Conservation (phyloP, 2,329 filamentous ascomycete species). For the Beauveria sp. region DNA sequence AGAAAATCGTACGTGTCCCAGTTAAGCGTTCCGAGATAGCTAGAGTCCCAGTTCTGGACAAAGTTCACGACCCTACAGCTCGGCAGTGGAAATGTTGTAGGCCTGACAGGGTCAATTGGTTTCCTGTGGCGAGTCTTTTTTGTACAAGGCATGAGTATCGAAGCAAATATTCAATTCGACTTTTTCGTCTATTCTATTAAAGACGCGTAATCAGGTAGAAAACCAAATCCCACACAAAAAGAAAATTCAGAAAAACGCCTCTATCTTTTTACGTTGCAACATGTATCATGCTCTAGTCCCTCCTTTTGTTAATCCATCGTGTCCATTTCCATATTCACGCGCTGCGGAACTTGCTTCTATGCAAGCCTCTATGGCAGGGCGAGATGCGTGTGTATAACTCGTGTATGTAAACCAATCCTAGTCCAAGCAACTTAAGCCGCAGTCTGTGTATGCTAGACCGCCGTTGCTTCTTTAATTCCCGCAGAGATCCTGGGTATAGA, state of each 20-base stretch:
- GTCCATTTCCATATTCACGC: background rate
- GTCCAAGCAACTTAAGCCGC: background rate
- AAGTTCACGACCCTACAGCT: no score
- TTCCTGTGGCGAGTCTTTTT: no score
- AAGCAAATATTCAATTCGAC: constrained; percentile 3
- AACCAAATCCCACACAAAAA: background rate
- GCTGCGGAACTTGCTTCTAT: background rate
- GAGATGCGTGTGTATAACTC: background rate
- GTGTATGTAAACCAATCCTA: background rate
- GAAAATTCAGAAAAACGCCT: background rate
- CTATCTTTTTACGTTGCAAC: background rate
- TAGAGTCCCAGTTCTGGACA: no score
- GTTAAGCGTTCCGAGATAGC: no score
- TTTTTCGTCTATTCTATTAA: background rate
- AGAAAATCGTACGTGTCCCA: no score
- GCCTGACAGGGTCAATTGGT: no score
- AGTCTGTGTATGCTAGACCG: background rate
- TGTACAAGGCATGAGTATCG: no score
- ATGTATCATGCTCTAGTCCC: background rate
- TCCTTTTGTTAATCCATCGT: background rate
- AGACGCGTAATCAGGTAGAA: background rate
- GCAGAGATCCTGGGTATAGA: background rate
- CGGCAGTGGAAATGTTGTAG: no score
- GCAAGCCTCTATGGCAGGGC: background rate
- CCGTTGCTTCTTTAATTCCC: no score